phyloP scores from a whole-genome alignment of 306 rosid genomes.

The Glycine tomentella region DNA sequence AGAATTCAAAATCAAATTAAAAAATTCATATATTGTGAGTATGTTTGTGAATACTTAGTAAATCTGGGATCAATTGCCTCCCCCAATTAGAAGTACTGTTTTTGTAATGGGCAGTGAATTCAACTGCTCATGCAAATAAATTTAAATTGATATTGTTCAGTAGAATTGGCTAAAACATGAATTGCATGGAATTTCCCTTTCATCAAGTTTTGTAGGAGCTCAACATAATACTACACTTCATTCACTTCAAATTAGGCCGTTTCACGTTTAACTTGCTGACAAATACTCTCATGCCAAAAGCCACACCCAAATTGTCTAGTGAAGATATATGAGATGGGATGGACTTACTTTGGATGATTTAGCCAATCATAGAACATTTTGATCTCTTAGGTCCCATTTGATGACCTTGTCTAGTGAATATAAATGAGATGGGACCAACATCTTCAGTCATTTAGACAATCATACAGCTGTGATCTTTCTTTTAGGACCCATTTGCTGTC shows the following conservation, averaged over 20 bases:
- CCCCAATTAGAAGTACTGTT: neutral
- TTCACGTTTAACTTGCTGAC: conserved; percentile 53
- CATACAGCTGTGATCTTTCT: conserved; percentile 17
- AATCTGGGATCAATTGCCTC: neutral
- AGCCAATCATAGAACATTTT: conserved; percentile 34
- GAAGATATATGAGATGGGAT: conserved; percentile 13
- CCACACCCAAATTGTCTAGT: conserved; percentile 29
- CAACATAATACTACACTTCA: conserved; percentile 15
- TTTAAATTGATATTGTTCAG: conserved; percentile 4
- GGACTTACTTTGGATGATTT: conserved; percentile 29
- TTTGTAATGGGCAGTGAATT: neutral
- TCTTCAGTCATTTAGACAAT: conserved; percentile 42
- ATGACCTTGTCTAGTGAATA: conserved; percentile 13
- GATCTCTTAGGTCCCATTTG: conserved; percentile 18
- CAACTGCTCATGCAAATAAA: neutral
- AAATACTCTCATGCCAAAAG: conserved; percentile 32
- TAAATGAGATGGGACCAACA: conserved; percentile 19
- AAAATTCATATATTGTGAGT: neutral
- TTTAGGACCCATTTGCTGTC: conserved; percentile 40
- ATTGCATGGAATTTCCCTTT: conserved; percentile 51
- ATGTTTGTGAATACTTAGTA: neutral
- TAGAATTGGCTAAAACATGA: conserved; percentile 44
- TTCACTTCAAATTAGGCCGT: conserved; percentile 49
- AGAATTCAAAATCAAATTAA: too few species aligned
- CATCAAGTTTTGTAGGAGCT: conserved; percentile 20